Base-by-base conservation (phyloP, 1,139 yeast genomes). In the Zygoascus meyerae region DNA sequence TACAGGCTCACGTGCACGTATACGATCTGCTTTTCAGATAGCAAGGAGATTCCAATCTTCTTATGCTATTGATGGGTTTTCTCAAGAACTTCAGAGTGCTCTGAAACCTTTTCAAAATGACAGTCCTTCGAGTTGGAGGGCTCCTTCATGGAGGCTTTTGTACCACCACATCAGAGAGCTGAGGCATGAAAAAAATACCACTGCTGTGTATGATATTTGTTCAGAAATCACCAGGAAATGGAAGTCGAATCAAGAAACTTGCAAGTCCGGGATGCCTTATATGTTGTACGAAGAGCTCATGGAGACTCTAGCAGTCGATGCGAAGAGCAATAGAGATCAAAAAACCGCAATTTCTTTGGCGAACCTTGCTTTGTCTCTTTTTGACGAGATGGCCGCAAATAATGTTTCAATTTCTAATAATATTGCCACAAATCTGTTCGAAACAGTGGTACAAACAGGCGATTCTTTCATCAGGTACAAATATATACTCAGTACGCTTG, bases 381-480 rank as follows among this genome's bases (percentile, higher is more conserved):
- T 50, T 4, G 43, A 51, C 17, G 17, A 41, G 15, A 32, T 52
- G 34, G 34, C 52, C 12, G 16, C 14, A 9, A 41, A 42, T 15
- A 47, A 41, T 4, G 44, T 50, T 7, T 12, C 34, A 3, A 16
- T 40, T 6, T 33, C 43, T 14, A 45, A 44, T 10, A 48, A 49
- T 15, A 40, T 45, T n/a, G 21, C 51, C 21, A 45, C 48, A 3
- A 34, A 40, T 3, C 37, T 55, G 14, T 53, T 45, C 44, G 31
- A 45, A 7, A 29, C 52, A 8, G 49, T 55, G 16, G 44, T 47
- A 5, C 37, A 38, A 2, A 44, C 42, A 5, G 54, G 55, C 10
- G 53, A 48, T 43, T 39, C 46, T 17, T 31, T 47, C 14, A 45
- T 53, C 28, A 39, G 38, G n/a, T 48, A 53, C 40, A 47, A 45